Base-by-base conservation (phyloP, 2,329 filamentous ascomycete genomes). In the Leptographium wingfieldii region DNA sequence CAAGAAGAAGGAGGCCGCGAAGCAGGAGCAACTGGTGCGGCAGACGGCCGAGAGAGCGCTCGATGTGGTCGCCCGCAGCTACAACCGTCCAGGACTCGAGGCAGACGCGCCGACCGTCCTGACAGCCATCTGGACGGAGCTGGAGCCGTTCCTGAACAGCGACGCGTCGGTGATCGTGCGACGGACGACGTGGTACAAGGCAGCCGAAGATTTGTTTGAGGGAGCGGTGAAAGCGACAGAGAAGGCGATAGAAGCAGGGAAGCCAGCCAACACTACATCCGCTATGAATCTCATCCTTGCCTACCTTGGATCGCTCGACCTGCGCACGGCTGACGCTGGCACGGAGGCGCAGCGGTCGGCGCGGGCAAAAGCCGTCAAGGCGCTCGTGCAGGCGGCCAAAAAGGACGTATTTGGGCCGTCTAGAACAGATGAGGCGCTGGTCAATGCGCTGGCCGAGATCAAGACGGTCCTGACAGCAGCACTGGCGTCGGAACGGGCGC, bases 131-230 rank as follows among this genome's bases (percentile, higher is more conserved):
- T 68, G 75, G 35, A 66, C 67, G 2, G 69, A 67, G 0, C 67
- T 82, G 57, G 69, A 67, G 61, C 75, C 71, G 16, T 78, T 74
- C 55, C 67, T 81, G 0, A 61, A 65, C 3, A 71, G 68, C 59
- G 53, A 68, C 0, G 71, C 72, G 48, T 77, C 77, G 52, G 71
- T 70, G 10, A 65, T 67, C 0, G 73, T 81, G 59, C 75, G 79
- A 53, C 73, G 77, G 22, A 74, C 77, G 48, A 72, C 76, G 1
- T 83, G 81, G 77, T 84, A 82, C 65, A 73, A 72, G 31, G 74
- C 74, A 43, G 75, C 77, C 0, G 65, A 65, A 16, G 78, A 81
- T 14, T 60, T 83, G 16, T 72, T 83, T 68, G 68, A 73, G 3
- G 73, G 76, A 2, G 74, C 75, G 0, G 62, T 61, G 1, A 62